These are phyloP conservation scores for Chrysanthemum seticuspe DNA, from an alignment of 129 eudicot genomes.

Conservation along the genomic window DNA sequence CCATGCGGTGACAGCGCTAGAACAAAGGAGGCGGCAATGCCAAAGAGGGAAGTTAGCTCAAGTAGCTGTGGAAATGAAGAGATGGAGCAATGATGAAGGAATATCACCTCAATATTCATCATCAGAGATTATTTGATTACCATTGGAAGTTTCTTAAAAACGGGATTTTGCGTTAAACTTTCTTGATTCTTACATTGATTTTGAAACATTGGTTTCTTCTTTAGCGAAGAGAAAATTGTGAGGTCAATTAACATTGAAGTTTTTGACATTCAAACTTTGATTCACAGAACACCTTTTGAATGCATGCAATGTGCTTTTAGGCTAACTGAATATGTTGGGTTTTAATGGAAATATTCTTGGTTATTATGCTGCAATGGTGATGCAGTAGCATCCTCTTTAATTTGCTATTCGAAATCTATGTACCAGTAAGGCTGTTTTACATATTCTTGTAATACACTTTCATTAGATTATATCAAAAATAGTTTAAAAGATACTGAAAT, in stretches of 20 bases:
- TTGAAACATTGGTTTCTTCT: conserved; percentile 2
- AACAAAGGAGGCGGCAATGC: conserved; percentile 15
- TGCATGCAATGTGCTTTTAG: not conserved
- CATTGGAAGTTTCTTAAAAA: conserved; percentile 12
- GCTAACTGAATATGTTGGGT: not conserved
- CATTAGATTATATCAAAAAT: too few species aligned
- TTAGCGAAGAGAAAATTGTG: not conserved
- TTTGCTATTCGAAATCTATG: too few species aligned
- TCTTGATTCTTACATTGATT: conserved; percentile 14
- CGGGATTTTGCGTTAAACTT: not conserved
- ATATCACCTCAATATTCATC: not conserved
- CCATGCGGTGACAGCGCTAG: conserved; percentile 27
- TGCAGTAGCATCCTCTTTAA: too few species aligned
- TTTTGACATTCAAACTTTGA: not conserved
- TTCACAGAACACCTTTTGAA: not conserved
- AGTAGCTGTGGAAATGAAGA: conserved; percentile 10
- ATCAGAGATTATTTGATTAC: conserved; percentile 1
- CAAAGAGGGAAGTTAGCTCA: conserved; percentile 29
- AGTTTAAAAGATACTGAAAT: too few species aligned
- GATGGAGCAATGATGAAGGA: conserved; percentile 25
- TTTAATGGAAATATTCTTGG: not conserved
- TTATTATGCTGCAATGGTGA: too few species aligned
- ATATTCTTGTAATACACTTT: too few species aligned
- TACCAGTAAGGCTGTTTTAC: too few species aligned
- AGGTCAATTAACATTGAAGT: too few species aligned